Evolutionary conservation across 176 grass and related monocot species (phyloP).

Genomic region (barley (Hordeum vulgare)): MorexV3_pseudomolecules_assembly NC_058522.1:483491721-483492220

Average conservation of each 20-base stretch:
- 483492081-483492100: not conserved
- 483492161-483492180: not conserved
- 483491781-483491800: not conserved
- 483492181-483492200: not conserved
- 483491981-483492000: not conserved
- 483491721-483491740: not conserved
- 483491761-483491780: not conserved
- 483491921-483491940: not conserved
- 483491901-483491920: not conserved
- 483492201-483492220: too few relatives aligned
- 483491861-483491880: not conserved
- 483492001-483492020: not conserved
- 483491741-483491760: conserved; percentile 7
- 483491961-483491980: conserved; percentile 14
- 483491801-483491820: not conserved
- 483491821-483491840: not conserved
- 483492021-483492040: not conserved
- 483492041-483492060: not conserved
- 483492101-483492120: too few relatives aligned
- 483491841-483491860: not conserved
- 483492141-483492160: not conserved
- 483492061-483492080: too few relatives aligned
- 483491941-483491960: not conserved
- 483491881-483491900: not conserved
- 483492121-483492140: not conserved